Conservation (phyloP, 805 yeast genomes). For the Schwanniomyces sp. region DNA sequence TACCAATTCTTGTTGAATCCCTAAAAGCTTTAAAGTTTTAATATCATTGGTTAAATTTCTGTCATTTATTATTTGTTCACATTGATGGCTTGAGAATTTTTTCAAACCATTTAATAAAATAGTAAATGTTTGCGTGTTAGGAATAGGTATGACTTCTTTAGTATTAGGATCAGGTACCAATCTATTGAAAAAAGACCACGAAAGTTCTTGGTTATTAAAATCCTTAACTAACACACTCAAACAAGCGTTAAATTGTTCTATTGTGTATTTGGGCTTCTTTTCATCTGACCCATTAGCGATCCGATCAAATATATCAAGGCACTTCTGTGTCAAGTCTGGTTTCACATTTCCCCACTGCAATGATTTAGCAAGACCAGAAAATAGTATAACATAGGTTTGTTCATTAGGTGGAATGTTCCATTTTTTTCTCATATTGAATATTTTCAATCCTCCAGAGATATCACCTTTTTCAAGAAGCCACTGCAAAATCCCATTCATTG, state of each 20-base stretch:
- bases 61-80: constrained; percentile 12
- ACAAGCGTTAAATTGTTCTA: constrained; percentile 38
- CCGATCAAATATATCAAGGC: constrained; percentile 20
- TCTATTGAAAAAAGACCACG: constrained; percentile 38
- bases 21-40: constrained; percentile 22
- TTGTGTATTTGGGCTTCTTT: constrained; percentile 10
- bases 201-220: constrained; percentile 28
- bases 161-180: constrained; percentile 16
- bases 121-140: constrained; percentile 39
- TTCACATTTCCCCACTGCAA: constrained; percentile 33
- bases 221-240: constrained; percentile 35
- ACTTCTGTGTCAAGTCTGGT: constrained; percentile 15
- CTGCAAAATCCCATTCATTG: constrained; percentile 60
- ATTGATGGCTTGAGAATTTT: constrained; percentile 13
- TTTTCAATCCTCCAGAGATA: constrained; percentile 48
- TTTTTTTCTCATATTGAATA: constrained; percentile 57
- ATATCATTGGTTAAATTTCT: constrained; percentile 13
- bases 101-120: constrained; percentile 37
- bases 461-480: constrained; percentile 46
- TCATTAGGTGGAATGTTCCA: constrained; percentile 58
- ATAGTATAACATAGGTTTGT: constrained; percentile 35
- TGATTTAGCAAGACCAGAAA: constrained; percentile 33
- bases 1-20: constrained; percentile 27
- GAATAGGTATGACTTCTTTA: constrained; percentile 14
- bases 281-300: constrained; percentile 6